phyloP scores from a whole-genome alignment of 768 basidiomycete species.

The Astraeus odoratus region DNA sequence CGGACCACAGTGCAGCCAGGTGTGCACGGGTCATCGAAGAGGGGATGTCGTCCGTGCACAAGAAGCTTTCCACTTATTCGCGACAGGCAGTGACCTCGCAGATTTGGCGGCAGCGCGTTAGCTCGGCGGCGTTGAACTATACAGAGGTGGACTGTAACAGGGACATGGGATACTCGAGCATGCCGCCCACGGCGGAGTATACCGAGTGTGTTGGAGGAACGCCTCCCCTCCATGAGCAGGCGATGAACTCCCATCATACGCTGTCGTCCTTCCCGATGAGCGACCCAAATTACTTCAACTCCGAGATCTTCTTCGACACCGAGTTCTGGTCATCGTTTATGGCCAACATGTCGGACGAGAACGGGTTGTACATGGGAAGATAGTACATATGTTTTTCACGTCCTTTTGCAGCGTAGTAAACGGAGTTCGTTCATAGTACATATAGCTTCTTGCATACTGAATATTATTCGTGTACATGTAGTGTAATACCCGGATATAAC shows the following conservation, averaged over 20 bases:
- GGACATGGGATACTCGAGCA: neutral
- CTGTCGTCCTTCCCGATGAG: constrained; percentile 19
- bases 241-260: constrained; percentile 14
- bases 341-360: constrained; percentile 25
- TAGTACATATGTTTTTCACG: neutral
- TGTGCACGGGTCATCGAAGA: constrained; percentile 36
- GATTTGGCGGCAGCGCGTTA: constrained; percentile 18
- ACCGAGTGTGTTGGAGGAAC: constrained; percentile 3
- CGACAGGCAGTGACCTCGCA: too few relatives aligned
- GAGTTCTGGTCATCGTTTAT: constrained; percentile 40
- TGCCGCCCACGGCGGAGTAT: constrained; percentile 5
- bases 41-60: constrained; percentile 24
- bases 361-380: constrained; percentile 8
- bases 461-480: neutral
- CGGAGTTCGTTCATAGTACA: constrained; percentile 3
- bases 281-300: constrained; percentile 26
- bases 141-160: constrained; percentile 7
- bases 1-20: constrained; percentile 35
- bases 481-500: neutral
- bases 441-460: neutral
- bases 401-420: too few relatives aligned
- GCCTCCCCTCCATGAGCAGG: neutral
- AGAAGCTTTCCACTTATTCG: constrained; percentile 19
- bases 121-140: constrained; percentile 12
- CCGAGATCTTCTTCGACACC: constrained; percentile 36